Base-by-base conservation (phyloP, 108 stramenopile genomes). In the Skeletonema menzelii region DNA sequence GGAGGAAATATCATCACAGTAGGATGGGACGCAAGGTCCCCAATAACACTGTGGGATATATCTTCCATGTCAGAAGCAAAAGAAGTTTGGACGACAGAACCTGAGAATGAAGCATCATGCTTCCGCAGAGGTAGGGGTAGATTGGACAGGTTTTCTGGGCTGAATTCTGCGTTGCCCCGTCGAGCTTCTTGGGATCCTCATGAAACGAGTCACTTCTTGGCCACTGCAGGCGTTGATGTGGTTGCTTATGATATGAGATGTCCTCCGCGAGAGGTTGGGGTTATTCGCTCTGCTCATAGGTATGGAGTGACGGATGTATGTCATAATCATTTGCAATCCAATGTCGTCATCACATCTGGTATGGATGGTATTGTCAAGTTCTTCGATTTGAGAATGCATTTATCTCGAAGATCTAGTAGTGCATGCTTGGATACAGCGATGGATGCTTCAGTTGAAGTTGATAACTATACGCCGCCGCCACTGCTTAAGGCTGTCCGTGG, bases 281-380 rank as follows among this genome's bases (percentile, higher is more conserved):
- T 70, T 13, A 73, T 82, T 31, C 84, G 65, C 46, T 49, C 67
- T 22, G 84, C 84, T 32, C 95, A 93, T 78, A 76, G 89, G 26
- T 87, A 77, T 62, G 91, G 87, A 26, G 82, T 89, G 17, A 86
- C 87, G 6, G 88, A 88, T 76, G 67, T 99, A 31, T 92, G 96
- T 82, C 98, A 93, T 81, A 99, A 99, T 85, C 99, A 94, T 53
- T 90, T 97, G 77, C 95, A 94, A 68, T 95, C 97, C 0, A 83
- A 91, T 59, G 82, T 88, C 24, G 67, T 98, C 47, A 85, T 85
- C 8, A 98, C 99, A 8, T 63, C 85, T 4, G 97, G 97, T 15
- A 87, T 93, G 67, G 99, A 99, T 71, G 91, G 96, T 1, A 65
- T 93, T 26, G 47, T 99, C 53, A 96, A 97, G 70, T 97, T 99